These are phyloP conservation scores for Fusarium sp. DNA, from an alignment of 2,329 filamentous ascomycete species.

Conservation along the genomic window DNA sequence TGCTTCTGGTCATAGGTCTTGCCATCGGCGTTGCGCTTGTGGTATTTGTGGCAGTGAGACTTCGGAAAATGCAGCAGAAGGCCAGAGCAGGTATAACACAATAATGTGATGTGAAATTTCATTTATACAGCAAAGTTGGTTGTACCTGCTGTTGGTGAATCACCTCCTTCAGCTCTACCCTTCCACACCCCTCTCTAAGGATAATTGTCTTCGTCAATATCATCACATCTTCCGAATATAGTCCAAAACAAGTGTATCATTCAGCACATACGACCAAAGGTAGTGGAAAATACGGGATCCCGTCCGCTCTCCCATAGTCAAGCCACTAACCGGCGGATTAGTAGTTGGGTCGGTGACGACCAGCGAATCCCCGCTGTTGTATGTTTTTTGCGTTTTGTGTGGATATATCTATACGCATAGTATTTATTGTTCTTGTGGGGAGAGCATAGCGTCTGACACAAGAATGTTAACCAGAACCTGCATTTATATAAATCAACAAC, in stretches of 20 bases:
- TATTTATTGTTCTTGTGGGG: not conserved
- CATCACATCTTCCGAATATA: not conserved
- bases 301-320: constrained; percentile 14
- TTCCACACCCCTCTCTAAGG: not conserved
- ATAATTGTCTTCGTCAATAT: not conserved
- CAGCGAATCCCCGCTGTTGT: constrained; percentile 14
- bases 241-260: not conserved
- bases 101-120: constrained; percentile 3
- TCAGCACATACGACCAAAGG: constrained; percentile 5
- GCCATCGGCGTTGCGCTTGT: constrained; percentile 76
- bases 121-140: not conserved
- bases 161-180: too few relatives aligned
- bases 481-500: too few relatives aligned
- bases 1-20: constrained; percentile 72
- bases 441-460: not conserved
- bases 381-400: not conserved
- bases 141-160: not conserved
- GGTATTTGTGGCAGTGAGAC: constrained; percentile 69
- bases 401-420: not conserved
- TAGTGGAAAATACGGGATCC: constrained; percentile 11
- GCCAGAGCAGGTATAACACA: constrained; percentile 44
- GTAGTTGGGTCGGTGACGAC: constrained; percentile 15
- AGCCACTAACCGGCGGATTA: constrained; percentile 11
- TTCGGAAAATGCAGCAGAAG: constrained; percentile 52
- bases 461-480: not conserved